Evolutionary conservation across 1,139 yeast genomes (phyloP), one percentile per base, ranked within the genome.

Genomic region (Diutina catenulata): DNA sequence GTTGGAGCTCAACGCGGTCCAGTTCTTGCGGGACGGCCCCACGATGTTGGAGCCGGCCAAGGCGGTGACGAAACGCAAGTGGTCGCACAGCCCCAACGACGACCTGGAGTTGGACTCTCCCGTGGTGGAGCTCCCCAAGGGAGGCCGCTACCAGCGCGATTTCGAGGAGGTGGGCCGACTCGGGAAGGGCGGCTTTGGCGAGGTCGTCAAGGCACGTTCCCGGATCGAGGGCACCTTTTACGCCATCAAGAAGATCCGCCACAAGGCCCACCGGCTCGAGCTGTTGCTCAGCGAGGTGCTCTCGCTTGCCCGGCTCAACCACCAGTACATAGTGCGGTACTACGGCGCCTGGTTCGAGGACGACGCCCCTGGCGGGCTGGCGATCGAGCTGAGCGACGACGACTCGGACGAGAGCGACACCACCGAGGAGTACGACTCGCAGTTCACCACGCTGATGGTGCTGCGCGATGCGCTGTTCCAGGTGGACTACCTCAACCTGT

Each of bases 181-280:
- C n/a, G 98, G 99, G 2, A 76, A 80, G 49, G 99, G 99, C 25
- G 98, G 94, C 0, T 93, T 81, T 60, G 99, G 98, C 7, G 95
- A 88, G 53, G 99, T 93, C 10, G 95, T 91, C 14, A 88, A 88
- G 51, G 98, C 93, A 0, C 68, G 98, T 43, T 88, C 87, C 55
- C 73, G 88, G 44, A 71, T 91, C 46, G 99, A 93, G 52, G 97
- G 98, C 16, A 72, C 96, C 5, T 83, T 82, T 49, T 93, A 93
- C 56, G 99, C 98, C 0, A 76, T 93, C 43, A 93, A 93, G 53
- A 88, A 87, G 51, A 82, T 93, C 39, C 76, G 81, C 45, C 95
- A 91, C 46, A 74, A 82, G 3, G 80, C 83, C 25, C 78, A 80
- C 45, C 81, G 84, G 45, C 62, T 91, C 32, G 80, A 94, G 24